Percentiles rank a stretch among this genome's conserved stretches.
Evolutionary conservation across 169 alveolate species (phyloP).

Genomic region (Cryptosporidium tyzzeri): DNA sequence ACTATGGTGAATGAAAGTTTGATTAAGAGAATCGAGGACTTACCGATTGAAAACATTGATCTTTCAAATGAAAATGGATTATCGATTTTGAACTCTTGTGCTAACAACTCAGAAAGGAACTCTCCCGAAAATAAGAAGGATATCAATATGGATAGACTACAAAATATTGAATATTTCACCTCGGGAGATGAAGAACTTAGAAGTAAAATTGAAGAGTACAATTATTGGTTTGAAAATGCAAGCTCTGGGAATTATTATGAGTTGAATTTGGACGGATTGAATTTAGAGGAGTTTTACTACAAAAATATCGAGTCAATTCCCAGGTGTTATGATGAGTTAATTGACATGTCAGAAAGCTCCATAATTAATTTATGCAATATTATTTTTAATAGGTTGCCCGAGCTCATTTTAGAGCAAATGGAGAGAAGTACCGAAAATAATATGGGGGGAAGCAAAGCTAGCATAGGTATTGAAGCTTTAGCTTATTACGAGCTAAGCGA

Average conservation of each 20-base stretch:
- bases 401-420: background rate
- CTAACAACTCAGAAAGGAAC: background rate
- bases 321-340: constrained; percentile 18
- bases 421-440: background rate
- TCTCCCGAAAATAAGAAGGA: background rate
- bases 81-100: background rate
- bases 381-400: constrained; percentile 12
- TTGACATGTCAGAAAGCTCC: constrained; percentile 45
- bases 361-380: constrained; percentile 21
- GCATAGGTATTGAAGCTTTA: background rate
- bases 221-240: constrained; percentile 40
- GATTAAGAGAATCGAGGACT: constrained; percentile 12
- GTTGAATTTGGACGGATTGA: constrained; percentile 37
- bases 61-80: background rate
- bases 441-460: background rate
- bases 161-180: constrained; percentile 45
- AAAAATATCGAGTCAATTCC: constrained; percentile 34
- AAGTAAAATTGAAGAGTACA: constrained; percentile 27
- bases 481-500: constrained; percentile 1
- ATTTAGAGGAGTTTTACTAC: constrained; percentile 42
- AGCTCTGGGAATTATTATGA: constrained; percentile 25
- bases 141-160: background rate
- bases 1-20: background rate
- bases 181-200: constrained; percentile 24
- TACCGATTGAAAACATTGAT: background rate